Conservation (phyloP, 805 yeast genomes). For the Ogataea pilisensis region DNA sequence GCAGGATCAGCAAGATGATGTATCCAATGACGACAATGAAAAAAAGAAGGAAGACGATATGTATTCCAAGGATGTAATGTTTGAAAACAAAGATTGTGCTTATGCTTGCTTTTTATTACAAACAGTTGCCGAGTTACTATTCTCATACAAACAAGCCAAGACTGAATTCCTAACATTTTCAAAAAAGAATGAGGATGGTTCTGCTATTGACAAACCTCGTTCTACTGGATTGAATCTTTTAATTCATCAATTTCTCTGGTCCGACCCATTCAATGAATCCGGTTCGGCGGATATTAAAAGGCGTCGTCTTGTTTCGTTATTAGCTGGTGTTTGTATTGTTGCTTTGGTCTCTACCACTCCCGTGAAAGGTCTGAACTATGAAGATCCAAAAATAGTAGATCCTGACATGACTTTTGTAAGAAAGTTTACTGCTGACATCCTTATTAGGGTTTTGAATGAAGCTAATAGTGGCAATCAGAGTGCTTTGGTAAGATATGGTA, state of each 20-base stretch:
- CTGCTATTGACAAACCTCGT: slow-evolving; percentile 56
- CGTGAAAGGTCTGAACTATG: slow-evolving; percentile 41
- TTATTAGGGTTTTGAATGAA: slow-evolving; percentile 59
- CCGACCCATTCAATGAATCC: slow-evolving; percentile 38
- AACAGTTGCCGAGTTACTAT: slow-evolving; percentile 62
- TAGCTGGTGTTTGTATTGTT: slow-evolving; percentile 57
- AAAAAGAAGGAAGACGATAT: slow-evolving; percentile 16
- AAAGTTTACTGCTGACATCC: slow-evolving; percentile 65
- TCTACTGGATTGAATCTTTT: slow-evolving; percentile 74
- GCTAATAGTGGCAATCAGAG: slow-evolving; percentile 33
- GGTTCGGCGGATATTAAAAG: slow-evolving; percentile 41
- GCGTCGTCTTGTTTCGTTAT: slow-evolving; percentile 51
- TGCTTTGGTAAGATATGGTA: slow-evolving; percentile 47
- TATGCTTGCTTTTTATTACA: slow-evolving; percentile 68
- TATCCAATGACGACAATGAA: slow-evolving; percentile 20
- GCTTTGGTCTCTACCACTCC: slow-evolving; percentile 60
- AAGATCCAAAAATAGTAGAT: slow-evolving; percentile 51
- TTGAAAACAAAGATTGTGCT: slow-evolving; percentile 54
- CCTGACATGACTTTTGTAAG: slow-evolving; percentile 71
- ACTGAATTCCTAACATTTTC: slow-evolving; percentile 78
- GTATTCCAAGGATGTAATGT: slow-evolving; percentile 26
- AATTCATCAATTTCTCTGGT: slow-evolving; percentile 67
- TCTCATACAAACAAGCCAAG: slow-evolving; percentile 77
- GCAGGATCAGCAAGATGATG: slow-evolving; percentile 16
- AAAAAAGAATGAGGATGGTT: slow-evolving; percentile 39